phyloP scores from a whole-genome alignment of 768 basidiomycete species.

The Leccinum rimulosum region DNA sequence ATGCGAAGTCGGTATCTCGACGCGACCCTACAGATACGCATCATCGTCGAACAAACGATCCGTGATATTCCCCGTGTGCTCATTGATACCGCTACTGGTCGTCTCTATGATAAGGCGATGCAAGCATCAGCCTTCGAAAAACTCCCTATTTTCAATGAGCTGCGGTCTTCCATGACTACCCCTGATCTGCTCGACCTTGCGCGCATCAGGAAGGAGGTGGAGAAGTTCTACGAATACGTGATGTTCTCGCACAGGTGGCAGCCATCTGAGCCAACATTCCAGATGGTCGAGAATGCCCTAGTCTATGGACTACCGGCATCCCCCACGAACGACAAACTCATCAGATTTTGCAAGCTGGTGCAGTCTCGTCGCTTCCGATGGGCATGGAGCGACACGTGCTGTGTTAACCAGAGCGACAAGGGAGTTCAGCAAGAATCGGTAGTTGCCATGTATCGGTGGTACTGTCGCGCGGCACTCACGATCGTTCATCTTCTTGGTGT shows the following conservation, averaged over 20 bases:
- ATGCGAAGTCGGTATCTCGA: neutral
- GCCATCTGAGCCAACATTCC: neutral
- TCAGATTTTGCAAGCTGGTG: neutral
- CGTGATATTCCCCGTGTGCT: neutral
- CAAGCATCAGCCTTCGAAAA: neutral
- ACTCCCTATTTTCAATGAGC: neutral
- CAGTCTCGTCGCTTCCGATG: neutral
- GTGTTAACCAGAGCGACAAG: neutral
- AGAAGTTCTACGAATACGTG: neutral
- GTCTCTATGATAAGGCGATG: neutral
- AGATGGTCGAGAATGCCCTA: neutral
- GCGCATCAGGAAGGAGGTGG: neutral
- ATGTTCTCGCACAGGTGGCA: neutral
- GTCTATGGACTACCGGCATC: neutral
- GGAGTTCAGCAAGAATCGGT: neutral
- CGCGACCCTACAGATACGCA: fast-evolving
- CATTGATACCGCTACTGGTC: neutral
- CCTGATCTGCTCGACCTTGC: neutral
- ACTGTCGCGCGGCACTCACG: neutral
- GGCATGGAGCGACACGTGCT: neutral
- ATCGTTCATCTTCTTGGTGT: neutral
- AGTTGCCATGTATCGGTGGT: neutral
- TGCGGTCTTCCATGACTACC: neutral
- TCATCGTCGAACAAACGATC: neutral
- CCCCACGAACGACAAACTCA: neutral